These are phyloP conservation scores for Petrea volubilis DNA, from an alignment of 257 asterid species.

Conservation along the genomic window DNA sequence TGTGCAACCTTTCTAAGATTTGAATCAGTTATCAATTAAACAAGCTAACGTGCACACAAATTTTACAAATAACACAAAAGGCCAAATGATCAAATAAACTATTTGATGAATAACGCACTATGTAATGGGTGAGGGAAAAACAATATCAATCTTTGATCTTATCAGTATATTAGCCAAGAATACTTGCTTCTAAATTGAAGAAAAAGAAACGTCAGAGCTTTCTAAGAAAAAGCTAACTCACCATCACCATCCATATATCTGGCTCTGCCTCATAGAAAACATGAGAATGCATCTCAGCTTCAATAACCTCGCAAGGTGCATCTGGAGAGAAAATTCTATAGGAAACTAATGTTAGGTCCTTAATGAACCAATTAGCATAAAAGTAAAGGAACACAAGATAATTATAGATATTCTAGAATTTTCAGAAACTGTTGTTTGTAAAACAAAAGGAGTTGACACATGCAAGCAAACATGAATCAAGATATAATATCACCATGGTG, in stretches of 20 bases:
- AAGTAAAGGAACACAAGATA: too few species aligned
- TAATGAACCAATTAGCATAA: conserved; percentile 7
- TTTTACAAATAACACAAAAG: neutral
- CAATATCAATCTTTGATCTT: conserved; percentile 2
- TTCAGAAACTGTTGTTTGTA: too few species aligned
- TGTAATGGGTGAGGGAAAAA: neutral
- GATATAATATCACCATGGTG: neutral
- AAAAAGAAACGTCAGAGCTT: conserved; percentile 12
- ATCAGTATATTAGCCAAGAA: neutral
- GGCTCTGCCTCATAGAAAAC: conserved; percentile 93
- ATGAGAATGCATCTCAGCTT: conserved; percentile 94
- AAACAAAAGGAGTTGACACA: too few species aligned
- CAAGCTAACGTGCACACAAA: neutral
- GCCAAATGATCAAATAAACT: neutral
- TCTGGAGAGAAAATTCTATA: conserved; percentile 94
- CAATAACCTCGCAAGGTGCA: conserved; percentile 92
- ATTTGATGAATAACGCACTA: neutral
- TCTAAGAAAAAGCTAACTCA: conserved; percentile 34
- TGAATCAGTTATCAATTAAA: neutral
- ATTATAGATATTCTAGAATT: too few species aligned
- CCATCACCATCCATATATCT: conserved; percentile 99
- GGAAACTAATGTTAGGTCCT: conserved; percentile 16
- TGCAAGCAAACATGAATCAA: neutral
- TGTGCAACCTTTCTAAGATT: neutral
- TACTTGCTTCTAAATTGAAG: conserved; percentile 17